Evolutionary conservation across 2,329 filamentous ascomycete genomes (phyloP).

Genomic region (Penicillium verrucosum): DNA sequence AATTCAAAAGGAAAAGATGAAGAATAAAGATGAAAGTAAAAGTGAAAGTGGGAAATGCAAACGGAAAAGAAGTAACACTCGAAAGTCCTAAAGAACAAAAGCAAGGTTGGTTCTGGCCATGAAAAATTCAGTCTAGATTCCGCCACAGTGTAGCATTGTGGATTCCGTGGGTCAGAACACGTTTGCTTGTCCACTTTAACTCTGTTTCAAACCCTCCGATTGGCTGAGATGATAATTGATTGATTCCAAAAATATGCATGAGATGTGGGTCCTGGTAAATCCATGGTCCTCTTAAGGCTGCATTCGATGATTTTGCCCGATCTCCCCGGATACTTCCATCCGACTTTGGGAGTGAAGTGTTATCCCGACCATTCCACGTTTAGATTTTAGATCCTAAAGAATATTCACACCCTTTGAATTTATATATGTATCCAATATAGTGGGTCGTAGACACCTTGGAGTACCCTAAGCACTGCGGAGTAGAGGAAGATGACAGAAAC

Average conservation of each 20-base stretch:
- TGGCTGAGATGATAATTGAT: not conserved
- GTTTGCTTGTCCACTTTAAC: constrained; percentile 18
- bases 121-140: constrained; percentile 18
- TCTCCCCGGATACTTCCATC: constrained; percentile 9
- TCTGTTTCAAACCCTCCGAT: not conserved
- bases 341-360: not conserved
- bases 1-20: constrained; percentile 6
- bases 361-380: not conserved
- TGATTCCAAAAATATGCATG: constrained; percentile 11
- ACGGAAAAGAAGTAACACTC: constrained; percentile 10
- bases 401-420: not conserved
- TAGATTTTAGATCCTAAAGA: too few species aligned
- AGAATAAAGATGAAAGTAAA: not conserved
- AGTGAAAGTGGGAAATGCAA: constrained; percentile 7
- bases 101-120: constrained; percentile 1
- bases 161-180: constrained; percentile 21
- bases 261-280: not conserved
- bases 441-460: not conserved
- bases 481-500: not conserved
- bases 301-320: constrained; percentile 9
- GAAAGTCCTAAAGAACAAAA: constrained; percentile 5
- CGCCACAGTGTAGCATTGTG: constrained; percentile 19
- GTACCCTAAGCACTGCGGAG: not conserved
- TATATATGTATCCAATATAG: not conserved
- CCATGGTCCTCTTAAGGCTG: not conserved